Evolutionary conservation across 345 rosid species (phyloP).

Genomic region (Capsella bursapastoris): DNA sequence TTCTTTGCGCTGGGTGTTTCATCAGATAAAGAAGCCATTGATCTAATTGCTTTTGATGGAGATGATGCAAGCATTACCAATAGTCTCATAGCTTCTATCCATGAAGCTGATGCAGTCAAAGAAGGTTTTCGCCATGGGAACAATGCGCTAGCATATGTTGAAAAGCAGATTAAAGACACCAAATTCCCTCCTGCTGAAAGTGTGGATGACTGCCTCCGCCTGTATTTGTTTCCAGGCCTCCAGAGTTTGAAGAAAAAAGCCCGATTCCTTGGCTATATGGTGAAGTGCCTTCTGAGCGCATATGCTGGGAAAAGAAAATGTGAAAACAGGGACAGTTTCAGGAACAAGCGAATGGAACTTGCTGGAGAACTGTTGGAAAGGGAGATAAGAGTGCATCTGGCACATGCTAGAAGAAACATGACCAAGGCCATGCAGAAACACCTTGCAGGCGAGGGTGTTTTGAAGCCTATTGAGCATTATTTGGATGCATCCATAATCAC

Average conservation of each 20-base stretch:
- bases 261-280: conserved; percentile 88
- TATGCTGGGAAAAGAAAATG: conserved; percentile 72
- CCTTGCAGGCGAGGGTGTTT: conserved; percentile 66
- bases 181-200: conserved; percentile 78
- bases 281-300: conserved; percentile 75
- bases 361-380: conserved; percentile 89
- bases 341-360: conserved; percentile 87
- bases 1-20: conserved; percentile 83
- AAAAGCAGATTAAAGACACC: conserved; percentile 51
- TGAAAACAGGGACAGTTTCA: conserved; percentile 81
- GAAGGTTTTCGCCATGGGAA: conserved; percentile 55
- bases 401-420: conserved; percentile 79
- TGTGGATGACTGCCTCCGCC: conserved; percentile 59
- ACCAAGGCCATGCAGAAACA: conserved; percentile 71
- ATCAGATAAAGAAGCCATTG: conserved; percentile 72
- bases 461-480: conserved; percentile 73
- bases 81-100: conserved; percentile 65
- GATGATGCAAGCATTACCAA: conserved; percentile 63
- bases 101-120: conserved; percentile 67
- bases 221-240: conserved; percentile 73
- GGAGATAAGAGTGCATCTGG: conserved; percentile 77
- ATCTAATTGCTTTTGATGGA: conserved; percentile 60
- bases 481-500: conserved; percentile 89
- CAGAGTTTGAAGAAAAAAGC: conserved; percentile 68
- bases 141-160: conserved; percentile 52